Base-by-base conservation (phyloP, 1,284 basidiomycete genomes). In the Cystobasidium slooffiae region DNA sequence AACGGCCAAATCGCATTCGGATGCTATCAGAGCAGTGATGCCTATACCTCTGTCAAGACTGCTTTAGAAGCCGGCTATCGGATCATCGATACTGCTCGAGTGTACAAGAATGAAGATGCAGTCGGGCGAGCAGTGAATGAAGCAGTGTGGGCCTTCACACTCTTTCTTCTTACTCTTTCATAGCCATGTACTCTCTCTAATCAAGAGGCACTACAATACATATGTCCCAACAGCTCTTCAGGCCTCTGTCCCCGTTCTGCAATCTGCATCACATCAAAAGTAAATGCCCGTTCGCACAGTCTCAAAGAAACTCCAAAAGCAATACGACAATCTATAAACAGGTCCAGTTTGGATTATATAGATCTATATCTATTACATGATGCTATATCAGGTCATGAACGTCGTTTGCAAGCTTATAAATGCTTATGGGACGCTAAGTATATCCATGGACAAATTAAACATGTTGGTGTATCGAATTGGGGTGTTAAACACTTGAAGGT, bases 51-150 rank as follows among this genome's bases (percentile, higher is more conserved):
- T 2, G 72, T 61, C 12, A 51, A 46, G 52, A n/a, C 14, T 31
- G 63, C 72, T 37, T 37, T 74, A 37, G 39, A 68, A 24, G 37
- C 58, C 18, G 72, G 72, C 10, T 74, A 74, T 37, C 81, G 84
- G 22, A 89, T 90, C 76, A 82, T 91, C 65, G 90, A 91, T 77
- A 79, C 79, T 9, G 91, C 91, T 0, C 88, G 90, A 76, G 84
- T 84, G 20, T 94, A 94, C 82, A 83, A 84, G 62, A 94, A 93
- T 79, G 92, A 94, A 80, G 85, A 85, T 0, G 84, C 85, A 61
- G 85, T 87, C 6, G 86, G 85, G 3, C 82, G 84, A 46, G 90
- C 89, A 0, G 81, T 91, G 8, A 83, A 83, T 24, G 85, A 86
- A 24, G 51, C 37, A 55, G 39, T 62, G 65, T 58, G 22, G 18